These are phyloP conservation scores for Coemansia sp. DNA, from an alignment of 192 early-diverging fungal genomes.

Conservation along the genomic window DNA sequence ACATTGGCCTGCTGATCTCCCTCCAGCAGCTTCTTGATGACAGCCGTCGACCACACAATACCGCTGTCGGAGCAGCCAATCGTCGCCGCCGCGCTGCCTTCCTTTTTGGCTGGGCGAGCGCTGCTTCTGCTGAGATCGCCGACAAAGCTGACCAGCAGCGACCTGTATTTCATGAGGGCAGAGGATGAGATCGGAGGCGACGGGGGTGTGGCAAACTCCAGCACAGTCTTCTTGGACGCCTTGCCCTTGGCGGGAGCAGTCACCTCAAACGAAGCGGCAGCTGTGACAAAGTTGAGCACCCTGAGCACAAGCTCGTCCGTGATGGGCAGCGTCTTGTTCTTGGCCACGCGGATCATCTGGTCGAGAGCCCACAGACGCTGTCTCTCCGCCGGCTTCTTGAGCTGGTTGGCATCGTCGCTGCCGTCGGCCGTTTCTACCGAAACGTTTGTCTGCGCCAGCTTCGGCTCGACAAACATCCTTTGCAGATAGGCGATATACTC, in stretches of 20 bases:
- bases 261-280: conserved; percentile 72
- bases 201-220: conserved; percentile 36
- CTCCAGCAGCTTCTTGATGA: conserved; percentile 19
- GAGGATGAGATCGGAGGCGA: conserved; percentile 56
- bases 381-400: conserved; percentile 38
- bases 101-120: neutral
- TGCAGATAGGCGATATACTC: conserved; percentile 73
- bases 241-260: conserved; percentile 47
- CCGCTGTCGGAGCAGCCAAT: conserved; percentile 14
- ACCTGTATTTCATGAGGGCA: conserved; percentile 59
- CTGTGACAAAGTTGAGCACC: conserved; percentile 65
- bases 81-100: neutral
- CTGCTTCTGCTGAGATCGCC: conserved; percentile 56
- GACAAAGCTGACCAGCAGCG: conserved; percentile 61
- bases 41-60: conserved; percentile 19
- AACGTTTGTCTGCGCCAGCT: conserved; percentile 7
- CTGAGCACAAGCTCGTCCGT: conserved; percentile 66
- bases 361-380: conserved; percentile 77
- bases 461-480: conserved; percentile 60
- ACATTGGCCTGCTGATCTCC: conserved; percentile 5
- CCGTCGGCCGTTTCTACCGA: conserved; percentile 35
- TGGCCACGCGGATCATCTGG: conserved; percentile 74
- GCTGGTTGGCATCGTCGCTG: conserved; percentile 23
- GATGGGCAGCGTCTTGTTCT: conserved; percentile 69
- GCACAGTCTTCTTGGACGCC: conserved; percentile 40